Conservation (phyloP, 2,329 filamentous ascomycete genomes). For the Fusarium palustre region DNA sequence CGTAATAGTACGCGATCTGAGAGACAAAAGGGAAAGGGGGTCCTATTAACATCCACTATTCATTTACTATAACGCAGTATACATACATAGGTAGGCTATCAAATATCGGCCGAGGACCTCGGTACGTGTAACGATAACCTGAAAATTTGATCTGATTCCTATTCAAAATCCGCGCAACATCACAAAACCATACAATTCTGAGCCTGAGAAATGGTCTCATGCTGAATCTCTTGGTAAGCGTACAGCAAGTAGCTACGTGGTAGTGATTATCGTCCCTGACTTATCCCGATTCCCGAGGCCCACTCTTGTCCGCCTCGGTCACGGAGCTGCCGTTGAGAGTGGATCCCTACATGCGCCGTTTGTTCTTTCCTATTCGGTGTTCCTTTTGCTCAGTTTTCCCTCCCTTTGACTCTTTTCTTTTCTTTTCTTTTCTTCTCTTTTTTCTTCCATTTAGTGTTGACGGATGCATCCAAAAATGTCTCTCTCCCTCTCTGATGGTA, state of each 20-base stretch:
- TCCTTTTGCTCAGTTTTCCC: conserved; percentile 11
- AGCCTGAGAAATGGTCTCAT: neutral
- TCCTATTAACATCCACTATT: conserved; percentile 2
- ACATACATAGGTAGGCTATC: neutral
- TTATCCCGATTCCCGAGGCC: conserved; percentile 20
- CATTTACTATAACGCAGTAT: neutral
- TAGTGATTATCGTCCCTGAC: neutral
- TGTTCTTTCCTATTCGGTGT: conserved; percentile 15
- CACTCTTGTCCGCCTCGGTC: conserved; percentile 38
- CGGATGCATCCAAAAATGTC: conserved; percentile 15
- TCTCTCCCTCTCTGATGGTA: neutral
- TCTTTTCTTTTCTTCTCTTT: conserved; percentile 6
- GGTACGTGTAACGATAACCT: neutral
- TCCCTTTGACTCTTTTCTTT: neutral
- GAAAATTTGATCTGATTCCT: neutral
- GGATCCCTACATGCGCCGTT: conserved; percentile 24
- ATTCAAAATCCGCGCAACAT: neutral
- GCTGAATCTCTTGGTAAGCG: conserved; percentile 2
- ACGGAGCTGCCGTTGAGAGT: conserved; percentile 39
- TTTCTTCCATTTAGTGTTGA: conserved; percentile 22
- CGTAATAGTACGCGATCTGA: neutral
- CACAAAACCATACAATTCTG: neutral
- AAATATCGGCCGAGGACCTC: conserved; percentile 13
- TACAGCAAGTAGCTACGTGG: neutral
- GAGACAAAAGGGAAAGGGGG: neutral